Conservation (phyloP, 2,329 filamentous ascomycete species). For the Fusarium sarcochroum region DNA sequence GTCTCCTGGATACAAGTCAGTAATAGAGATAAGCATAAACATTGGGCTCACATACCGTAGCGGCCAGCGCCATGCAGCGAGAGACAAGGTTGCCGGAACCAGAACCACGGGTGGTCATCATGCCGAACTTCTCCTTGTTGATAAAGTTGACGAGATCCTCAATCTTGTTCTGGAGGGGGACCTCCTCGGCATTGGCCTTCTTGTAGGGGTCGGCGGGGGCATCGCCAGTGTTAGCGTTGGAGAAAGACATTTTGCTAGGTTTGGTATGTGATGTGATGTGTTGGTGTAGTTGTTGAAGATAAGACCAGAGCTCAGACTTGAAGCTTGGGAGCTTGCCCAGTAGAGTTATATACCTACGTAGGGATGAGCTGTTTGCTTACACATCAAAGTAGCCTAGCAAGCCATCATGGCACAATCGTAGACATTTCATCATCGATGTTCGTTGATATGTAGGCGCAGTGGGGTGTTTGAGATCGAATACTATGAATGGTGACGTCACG, state of each 20-base stretch:
- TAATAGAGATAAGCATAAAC: background rate
- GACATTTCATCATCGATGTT: slow-evolving; percentile 50
- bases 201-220: slow-evolving; percentile 84
- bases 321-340: slow-evolving; percentile 13
- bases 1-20: slow-evolving; percentile 69
- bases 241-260: slow-evolving; percentile 55
- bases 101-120: slow-evolving; percentile 85
- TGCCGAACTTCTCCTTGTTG: slow-evolving; percentile 82
- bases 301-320: slow-evolving; percentile 14
- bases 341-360: slow-evolving; percentile 38
- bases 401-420: slow-evolving; percentile 42
- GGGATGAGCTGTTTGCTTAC: slow-evolving; percentile 23
- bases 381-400: slow-evolving; percentile 26
- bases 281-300: slow-evolving; percentile 26
- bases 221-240: slow-evolving; percentile 71
- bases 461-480: slow-evolving; percentile 32
- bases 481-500: slow-evolving; percentile 40
- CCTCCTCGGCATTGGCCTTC: slow-evolving; percentile 76
- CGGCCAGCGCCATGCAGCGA: slow-evolving; percentile 89
- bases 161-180: slow-evolving; percentile 80
- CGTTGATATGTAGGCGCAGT: slow-evolving; percentile 17
- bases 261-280: slow-evolving; percentile 7
- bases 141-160: slow-evolving; percentile 80
- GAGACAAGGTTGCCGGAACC: slow-evolving; percentile 78
- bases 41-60: slow-evolving; percentile 69